A percentile compares a stretch with the other conserved stretches of the same genome.
These are phyloP conservation scores for Pholiota conissans DNA, from an alignment of 768 basidiomycete genomes.

Conservation along the genomic window DNA sequence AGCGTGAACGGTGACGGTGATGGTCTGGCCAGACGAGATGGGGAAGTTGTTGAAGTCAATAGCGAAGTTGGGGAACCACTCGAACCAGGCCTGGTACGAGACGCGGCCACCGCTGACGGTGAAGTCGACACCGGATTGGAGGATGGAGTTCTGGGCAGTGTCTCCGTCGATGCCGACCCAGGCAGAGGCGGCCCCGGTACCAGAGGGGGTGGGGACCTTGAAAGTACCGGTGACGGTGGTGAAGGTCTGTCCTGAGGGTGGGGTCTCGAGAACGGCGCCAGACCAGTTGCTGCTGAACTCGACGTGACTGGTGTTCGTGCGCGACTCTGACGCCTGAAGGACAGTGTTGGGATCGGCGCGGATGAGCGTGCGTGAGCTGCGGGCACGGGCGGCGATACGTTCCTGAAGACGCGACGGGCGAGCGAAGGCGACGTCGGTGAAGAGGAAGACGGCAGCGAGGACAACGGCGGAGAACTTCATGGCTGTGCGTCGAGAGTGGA, in stretches of 20 bases:
- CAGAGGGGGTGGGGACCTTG: conserved; percentile 17
- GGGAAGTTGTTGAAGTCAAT: conserved; percentile 18
- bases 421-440: conserved; percentile 14
- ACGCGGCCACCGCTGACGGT: conserved; percentile 16
- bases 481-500: neutral
- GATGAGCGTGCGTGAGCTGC: conserved; percentile 10
- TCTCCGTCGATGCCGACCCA: conserved; percentile 24
- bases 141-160: conserved; percentile 17
- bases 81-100: conserved; percentile 20
- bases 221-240: conserved; percentile 20
- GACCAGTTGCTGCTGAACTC: conserved; percentile 21
- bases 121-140: conserved; percentile 21
- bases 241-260: conserved; percentile 17
- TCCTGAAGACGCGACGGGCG: conserved; percentile 17
- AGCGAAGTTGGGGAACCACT: conserved; percentile 21
- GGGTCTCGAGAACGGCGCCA: conserved; percentile 15
- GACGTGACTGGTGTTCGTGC: conserved; percentile 12
- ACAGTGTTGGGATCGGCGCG: conserved; percentile 9
- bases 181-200: conserved; percentile 18
- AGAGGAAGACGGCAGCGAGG: conserved; percentile 16
- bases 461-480: conserved; percentile 13
- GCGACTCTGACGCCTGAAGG: neutral
- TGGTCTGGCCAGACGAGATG: conserved; percentile 15
- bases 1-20: conserved; percentile 19
- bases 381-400: conserved; percentile 13